Conservation (phyloP, 176 grass and related monocot genomes). For the Calamus simplicifolius region DNA sequence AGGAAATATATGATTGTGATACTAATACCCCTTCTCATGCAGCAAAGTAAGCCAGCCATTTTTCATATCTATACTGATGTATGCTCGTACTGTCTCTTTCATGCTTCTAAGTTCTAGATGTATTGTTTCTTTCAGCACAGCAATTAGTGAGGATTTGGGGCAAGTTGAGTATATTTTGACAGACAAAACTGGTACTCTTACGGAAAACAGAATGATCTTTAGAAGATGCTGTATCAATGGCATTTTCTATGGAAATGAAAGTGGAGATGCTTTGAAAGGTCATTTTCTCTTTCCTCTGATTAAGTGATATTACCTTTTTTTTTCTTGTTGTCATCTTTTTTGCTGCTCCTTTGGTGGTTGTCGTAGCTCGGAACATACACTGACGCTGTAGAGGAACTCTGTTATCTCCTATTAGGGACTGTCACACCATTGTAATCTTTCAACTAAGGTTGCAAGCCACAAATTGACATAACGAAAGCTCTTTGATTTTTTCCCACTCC, state of each 20-base stretch:
- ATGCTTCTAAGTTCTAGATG: neutral
- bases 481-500: too few relatives aligned
- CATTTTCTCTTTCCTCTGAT: slow-evolving; percentile 14
- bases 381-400: too few relatives aligned
- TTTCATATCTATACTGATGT: neutral
- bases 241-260: slow-evolving; percentile 69
- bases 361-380: too few relatives aligned
- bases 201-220: slow-evolving; percentile 86
- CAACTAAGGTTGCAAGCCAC: too few relatives aligned
- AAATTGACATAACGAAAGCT: too few relatives aligned
- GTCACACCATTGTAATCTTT: too few relatives aligned
- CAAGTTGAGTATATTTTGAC: slow-evolving; percentile 97
- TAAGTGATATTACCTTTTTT: neutral
- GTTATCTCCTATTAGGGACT: too few relatives aligned
- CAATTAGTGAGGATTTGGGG: slow-evolving; percentile 95
- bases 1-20: slow-evolving; percentile 86
- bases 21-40: slow-evolving; percentile 74
- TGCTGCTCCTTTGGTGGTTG: neutral
- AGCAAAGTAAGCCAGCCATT: slow-evolving; percentile 48
- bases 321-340: slow-evolving; percentile 2
- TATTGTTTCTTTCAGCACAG: slow-evolving; percentile 78
- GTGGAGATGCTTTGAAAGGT: slow-evolving; percentile 88
- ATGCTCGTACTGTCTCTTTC: too few relatives aligned
- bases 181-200: slow-evolving; percentile 94
- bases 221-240: slow-evolving; percentile 83